Percentiles rank a stretch among this genome's conserved stretches.
phyloP scores from a whole-genome alignment of 176 grass and related monocot species.

The Puccinellia tenuiflora region DNA sequence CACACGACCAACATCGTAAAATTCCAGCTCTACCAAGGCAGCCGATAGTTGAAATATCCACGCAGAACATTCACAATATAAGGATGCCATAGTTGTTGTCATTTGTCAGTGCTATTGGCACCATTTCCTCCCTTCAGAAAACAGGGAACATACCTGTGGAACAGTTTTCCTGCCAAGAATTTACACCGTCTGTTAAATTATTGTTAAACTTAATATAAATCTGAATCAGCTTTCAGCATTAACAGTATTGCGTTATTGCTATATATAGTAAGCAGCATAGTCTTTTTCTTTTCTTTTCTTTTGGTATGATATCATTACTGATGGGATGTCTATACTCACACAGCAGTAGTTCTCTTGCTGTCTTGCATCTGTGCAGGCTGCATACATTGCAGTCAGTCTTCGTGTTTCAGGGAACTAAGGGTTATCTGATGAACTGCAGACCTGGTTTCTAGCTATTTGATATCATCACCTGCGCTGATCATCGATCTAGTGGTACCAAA shows the following conservation, averaged over 20 bases:
- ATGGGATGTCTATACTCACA: background rate
- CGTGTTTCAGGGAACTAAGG: background rate
- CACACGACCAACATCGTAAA: background rate
- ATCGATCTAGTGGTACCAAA: background rate
- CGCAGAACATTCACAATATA: background rate
- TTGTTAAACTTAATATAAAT: background rate
- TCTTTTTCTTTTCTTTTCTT: background rate
- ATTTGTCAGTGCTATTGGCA: conserved; percentile 13
- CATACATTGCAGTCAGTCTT: background rate
- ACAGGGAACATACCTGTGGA: background rate
- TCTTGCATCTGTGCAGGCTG: conserved; percentile 1
- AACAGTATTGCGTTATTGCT: background rate
- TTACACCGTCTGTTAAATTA: background rate
- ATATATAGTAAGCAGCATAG: background rate
- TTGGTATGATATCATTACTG: background rate
- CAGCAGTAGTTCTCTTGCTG: background rate
- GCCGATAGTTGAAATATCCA: background rate
- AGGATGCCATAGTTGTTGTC: background rate
- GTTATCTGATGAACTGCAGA: background rate
- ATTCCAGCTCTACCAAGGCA: background rate
- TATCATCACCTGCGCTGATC: background rate
- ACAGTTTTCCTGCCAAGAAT: conserved; percentile 5
- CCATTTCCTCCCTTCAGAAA: background rate
- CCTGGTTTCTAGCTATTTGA: background rate
- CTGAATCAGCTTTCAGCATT: background rate